Conservation (phyloP, 371 early-diverging fungal genomes). For the Haplosporangium sp. region DNA sequence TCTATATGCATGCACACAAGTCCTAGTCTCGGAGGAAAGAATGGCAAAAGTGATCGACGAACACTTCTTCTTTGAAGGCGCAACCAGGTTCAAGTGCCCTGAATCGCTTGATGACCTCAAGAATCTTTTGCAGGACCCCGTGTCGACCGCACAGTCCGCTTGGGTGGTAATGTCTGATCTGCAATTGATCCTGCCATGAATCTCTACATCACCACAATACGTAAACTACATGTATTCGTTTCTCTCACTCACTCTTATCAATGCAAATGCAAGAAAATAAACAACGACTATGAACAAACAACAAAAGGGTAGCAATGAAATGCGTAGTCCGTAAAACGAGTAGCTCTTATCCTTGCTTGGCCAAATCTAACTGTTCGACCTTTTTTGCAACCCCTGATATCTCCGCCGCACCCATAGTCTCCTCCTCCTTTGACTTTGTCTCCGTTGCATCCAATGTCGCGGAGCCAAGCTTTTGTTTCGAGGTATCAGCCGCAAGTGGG, state of each 20-base stretch:
- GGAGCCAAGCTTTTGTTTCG: not conserved
- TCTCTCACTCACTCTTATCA: not conserved
- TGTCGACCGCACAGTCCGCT: not conserved
- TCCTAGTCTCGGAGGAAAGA: slow-evolving; percentile 27
- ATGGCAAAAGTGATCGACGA: slow-evolving; percentile 9
- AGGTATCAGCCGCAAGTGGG: slow-evolving; percentile 4
- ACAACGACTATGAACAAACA: not conserved
- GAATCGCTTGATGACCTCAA: not conserved
- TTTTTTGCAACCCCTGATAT: slow-evolving; percentile 5
- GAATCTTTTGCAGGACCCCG: not conserved
- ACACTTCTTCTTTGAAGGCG: slow-evolving; percentile 16
- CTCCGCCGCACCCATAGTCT: not conserved
- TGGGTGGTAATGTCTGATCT: slow-evolving; percentile 20
- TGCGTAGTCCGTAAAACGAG: not conserved
- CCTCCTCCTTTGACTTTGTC: not conserved
- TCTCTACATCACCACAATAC: too few species aligned
- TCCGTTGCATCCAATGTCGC: not conserved
- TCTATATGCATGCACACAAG: slow-evolving; percentile 37
- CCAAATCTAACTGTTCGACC: slow-evolving; percentile 17
- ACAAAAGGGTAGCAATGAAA: not conserved
- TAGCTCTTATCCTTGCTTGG: slow-evolving; percentile 7
- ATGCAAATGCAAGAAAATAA: not conserved
- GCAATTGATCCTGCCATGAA: slow-evolving; percentile 19
- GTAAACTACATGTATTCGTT: too few species aligned
- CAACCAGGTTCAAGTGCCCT: not conserved